Base-by-base conservation (phyloP, 1,284 basidiomycete species). In the Malassezia nana region DNA sequence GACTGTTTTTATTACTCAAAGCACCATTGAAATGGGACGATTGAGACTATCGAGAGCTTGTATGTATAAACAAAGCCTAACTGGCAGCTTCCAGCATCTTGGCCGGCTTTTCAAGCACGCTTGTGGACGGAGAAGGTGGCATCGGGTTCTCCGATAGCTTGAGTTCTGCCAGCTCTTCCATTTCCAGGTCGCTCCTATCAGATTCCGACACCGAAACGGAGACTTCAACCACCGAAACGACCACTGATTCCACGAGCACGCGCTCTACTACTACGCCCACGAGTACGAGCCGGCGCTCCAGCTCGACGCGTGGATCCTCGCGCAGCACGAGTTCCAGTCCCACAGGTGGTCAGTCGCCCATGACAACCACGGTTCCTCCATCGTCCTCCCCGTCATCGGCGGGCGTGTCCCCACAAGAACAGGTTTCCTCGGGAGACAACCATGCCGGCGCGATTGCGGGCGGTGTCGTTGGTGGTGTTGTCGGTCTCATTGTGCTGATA, bases 381-480 rank as follows among this genome's bases (percentile, higher is more conserved):
- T 6, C 45, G 2, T 5, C 45, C 16, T 7, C 31, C 2, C 18
- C 43, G 9, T 47, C 45, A 9, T 47, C 45, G 10, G 33, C 25
- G 5, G 6, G 32, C 7, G 48, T 25, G 7, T 24, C 16, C 0
- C 29, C 38, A 4, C 10, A 47, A 8, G 20, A 35, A 22, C 31
- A 31, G 20, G 24, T 22, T 47, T 47, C 45, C 3, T 30, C 31
- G 6, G 31, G 29, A 13, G 18, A n/a, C 16, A 16, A 26, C 9
- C 29, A 55, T 38, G 45, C 54, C 1, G 54, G 54, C 15, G 46
- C 46, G 35, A 56, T 56, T 51, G 54, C 32, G 13, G 54, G 54
- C 29, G 54, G 54, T 38, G 54, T 56, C 3, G 54, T 56, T 4
- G 54, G 54, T 29, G 54, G 54, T 44, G 54, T 56, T 4, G 54